phyloP scores from a whole-genome alignment of 257 asterid genomes.

The Solanum paucissectum region DNA sequence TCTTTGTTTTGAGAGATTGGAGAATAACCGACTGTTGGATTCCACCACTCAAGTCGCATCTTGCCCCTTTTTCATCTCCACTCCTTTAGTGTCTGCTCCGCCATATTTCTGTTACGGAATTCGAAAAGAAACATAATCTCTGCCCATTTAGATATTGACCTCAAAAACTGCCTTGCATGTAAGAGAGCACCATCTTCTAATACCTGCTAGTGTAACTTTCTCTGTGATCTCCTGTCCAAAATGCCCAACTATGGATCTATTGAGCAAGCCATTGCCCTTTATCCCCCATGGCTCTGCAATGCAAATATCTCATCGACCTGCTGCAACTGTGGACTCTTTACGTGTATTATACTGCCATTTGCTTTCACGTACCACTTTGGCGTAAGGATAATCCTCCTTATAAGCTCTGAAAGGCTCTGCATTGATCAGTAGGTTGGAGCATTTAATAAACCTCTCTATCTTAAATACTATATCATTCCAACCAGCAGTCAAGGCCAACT shows the following conservation, averaged over 20 bases:
- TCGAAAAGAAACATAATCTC: neutral
- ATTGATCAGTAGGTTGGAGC: neutral
- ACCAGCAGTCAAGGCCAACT: neutral
- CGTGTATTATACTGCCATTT: neutral
- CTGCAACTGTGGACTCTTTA: neutral
- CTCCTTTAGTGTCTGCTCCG: neutral
- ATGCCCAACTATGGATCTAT: neutral
- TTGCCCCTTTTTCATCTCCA: neutral
- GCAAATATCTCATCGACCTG: neutral
- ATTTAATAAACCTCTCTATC: neutral
- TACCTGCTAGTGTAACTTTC: neutral
- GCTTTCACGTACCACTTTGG: neutral
- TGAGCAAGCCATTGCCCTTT: neutral
- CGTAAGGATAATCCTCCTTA: neutral
- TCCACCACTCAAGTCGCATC: neutral
- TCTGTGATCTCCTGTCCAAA: neutral
- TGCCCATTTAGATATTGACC: neutral
- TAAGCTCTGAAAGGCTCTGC: neutral
- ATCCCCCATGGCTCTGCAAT: neutral
- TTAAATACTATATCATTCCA: neutral
- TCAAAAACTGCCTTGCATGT: neutral
- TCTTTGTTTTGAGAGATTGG: neutral
- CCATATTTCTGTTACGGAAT: neutral
- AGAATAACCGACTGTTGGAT: neutral
- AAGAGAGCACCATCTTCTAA: neutral